phyloP scores from a whole-genome alignment of 495 filamentous ascomycete genomes.

The Lindgomyces ingoldianus region DNA sequence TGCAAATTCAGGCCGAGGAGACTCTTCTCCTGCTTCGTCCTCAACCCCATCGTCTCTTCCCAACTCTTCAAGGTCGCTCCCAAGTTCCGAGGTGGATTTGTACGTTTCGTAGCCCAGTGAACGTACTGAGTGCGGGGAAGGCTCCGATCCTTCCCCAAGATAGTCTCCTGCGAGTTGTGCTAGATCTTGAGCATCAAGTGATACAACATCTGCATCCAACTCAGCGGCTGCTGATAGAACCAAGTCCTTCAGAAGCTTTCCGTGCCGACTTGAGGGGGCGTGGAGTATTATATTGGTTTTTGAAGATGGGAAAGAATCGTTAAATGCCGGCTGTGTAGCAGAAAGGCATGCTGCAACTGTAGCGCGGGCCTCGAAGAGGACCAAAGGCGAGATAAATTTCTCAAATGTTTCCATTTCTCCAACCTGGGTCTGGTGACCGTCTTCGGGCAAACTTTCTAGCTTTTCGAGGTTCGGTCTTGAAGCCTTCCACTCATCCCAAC shows the following conservation, averaged over 20 bases:
- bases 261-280: slow-evolving; percentile 61
- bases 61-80: slow-evolving; percentile 35
- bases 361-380: slow-evolving; percentile 29
- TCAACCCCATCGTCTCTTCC: slow-evolving; percentile 33
- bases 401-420: no score
- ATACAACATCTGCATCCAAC: slow-evolving; percentile 72
- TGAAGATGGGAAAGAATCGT: slow-evolving; percentile 49
- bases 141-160: slow-evolving; percentile 59
- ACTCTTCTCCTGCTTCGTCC: slow-evolving; percentile 14
- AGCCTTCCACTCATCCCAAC: no score
- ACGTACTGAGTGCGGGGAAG: slow-evolving; percentile 39
- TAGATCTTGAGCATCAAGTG: slow-evolving; percentile 76
- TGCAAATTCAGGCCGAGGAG: background rate
- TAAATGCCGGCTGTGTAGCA: slow-evolving; percentile 4
- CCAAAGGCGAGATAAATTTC: slow-evolving; percentile 11
- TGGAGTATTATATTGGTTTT: slow-evolving; percentile 69
- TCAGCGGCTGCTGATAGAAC: slow-evolving; percentile 61
- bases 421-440: no score
- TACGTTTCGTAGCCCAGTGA: slow-evolving; percentile 44
- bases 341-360: slow-evolving; percentile 28
- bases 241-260: slow-evolving; percentile 58
- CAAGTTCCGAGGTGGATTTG: slow-evolving; percentile 33
- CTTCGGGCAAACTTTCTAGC: no score
- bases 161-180: slow-evolving; percentile 75
- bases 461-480: no score